Evolutionary conservation across 352 stramenopile genomes (phyloP).

Genomic region (Globisporangium uncinulatum): DNA sequence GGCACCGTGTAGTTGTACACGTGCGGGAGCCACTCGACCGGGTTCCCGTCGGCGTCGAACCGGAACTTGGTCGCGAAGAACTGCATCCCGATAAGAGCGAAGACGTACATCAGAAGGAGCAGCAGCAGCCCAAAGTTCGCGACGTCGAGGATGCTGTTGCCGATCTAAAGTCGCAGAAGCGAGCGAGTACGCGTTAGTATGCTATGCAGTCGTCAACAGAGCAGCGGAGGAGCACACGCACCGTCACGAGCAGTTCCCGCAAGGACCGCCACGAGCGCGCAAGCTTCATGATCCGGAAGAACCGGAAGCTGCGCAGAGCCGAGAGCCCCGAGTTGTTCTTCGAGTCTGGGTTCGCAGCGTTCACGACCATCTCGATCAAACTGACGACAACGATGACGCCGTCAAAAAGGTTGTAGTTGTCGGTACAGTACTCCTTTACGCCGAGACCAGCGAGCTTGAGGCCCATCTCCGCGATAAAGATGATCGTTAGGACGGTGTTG

Average conservation of each 20-base stretch:
- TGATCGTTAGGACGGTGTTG: slow-evolving; percentile 34
- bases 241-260: slow-evolving; percentile 73
- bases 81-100: slow-evolving; percentile 61
- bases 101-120: slow-evolving; percentile 88
- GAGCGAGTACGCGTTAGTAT: neutral
- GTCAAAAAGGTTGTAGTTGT: slow-evolving; percentile 60
- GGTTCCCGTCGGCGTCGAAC: slow-evolving; percentile 49
- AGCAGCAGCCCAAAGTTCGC: slow-evolving; percentile 86
- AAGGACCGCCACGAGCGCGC: slow-evolving; percentile 87
- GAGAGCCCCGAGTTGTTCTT: slow-evolving; percentile 50
- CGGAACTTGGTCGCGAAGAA: slow-evolving; percentile 86
- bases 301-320: slow-evolving; percentile 70
- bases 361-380: slow-evolving; percentile 35
- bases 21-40: slow-evolving; percentile 31
- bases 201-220: too few relatives aligned
- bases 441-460: slow-evolving; percentile 68
- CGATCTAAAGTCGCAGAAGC: slow-evolving; percentile 27
- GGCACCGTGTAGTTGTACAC: slow-evolving; percentile 33
- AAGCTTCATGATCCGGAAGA: slow-evolving; percentile 89
- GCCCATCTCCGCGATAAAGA: slow-evolving; percentile 39
- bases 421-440: slow-evolving; percentile 25
- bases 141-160: slow-evolving; percentile 75
- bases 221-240: slow-evolving; percentile 1
- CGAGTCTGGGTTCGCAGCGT: slow-evolving; percentile 15
- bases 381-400: slow-evolving; percentile 46